A percentile compares a stretch with the other conserved stretches of the same genome.
Evolutionary conservation across 2,329 filamentous ascomycete species (phyloP).

Genomic region (Xylariaceae sp.): DNA sequence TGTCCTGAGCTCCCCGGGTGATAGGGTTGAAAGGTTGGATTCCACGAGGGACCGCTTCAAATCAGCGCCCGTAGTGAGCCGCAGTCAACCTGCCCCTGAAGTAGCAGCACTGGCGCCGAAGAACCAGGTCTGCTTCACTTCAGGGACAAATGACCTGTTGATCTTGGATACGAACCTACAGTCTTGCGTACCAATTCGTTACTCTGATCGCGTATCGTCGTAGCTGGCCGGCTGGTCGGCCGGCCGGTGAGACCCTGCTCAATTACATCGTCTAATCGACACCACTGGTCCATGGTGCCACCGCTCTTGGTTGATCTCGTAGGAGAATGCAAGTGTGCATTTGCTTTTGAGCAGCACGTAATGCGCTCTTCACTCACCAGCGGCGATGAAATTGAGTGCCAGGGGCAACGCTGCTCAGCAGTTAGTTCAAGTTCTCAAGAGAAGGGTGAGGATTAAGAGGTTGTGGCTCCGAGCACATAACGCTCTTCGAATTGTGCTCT

Average conservation of each 20-base stretch:
- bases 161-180: constrained; percentile 43
- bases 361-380: constrained; percentile 68
- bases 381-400: constrained; percentile 85
- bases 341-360: constrained; percentile 24
- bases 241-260: constrained; percentile 1
- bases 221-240: background rate
- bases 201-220: constrained; percentile 21
- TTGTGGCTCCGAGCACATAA: constrained; percentile 10
- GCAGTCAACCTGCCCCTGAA: constrained; percentile 39
- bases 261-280: constrained; percentile 2
- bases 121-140: constrained; percentile 4
- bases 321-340: constrained; percentile 31
- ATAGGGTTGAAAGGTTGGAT: constrained; percentile 46
- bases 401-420: constrained; percentile 61
- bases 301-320: constrained; percentile 52
- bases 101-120: background rate
- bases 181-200: constrained; percentile 29
- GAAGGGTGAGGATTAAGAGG: constrained; percentile 13
- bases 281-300: constrained; percentile 38
- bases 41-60: constrained; percentile 40
- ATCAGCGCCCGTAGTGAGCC: constrained; percentile 85
- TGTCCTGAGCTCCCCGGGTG: constrained; percentile 28
- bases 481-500: constrained; percentile 35
- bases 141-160: constrained; percentile 31
- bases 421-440: constrained; percentile 29